phyloP scores from a whole-genome alignment of 805 yeast species.

The Diddensiella transvaalensis region DNA sequence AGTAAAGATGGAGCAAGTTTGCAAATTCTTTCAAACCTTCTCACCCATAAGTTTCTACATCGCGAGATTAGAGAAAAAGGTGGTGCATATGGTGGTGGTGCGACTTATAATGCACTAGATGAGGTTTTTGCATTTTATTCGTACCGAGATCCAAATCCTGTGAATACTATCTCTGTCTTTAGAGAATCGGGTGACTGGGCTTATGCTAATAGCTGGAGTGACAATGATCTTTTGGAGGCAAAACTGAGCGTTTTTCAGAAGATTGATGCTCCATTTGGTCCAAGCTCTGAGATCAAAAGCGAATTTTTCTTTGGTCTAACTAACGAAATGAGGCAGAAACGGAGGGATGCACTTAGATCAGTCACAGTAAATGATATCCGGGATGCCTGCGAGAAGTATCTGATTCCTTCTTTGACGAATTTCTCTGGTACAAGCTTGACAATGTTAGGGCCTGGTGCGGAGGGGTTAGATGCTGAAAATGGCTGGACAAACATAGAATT shows the following conservation, averaged over 20 bases:
- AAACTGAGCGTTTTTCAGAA: constrained; percentile 87
- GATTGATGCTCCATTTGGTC: constrained; percentile 84
- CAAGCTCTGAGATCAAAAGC: constrained; percentile 70
- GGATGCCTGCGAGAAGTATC: constrained; percentile 64
- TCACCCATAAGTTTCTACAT: constrained; percentile 81
- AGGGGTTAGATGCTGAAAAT: constrained; percentile 7
- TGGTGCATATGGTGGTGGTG: constrained; percentile 98
- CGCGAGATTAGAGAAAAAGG: constrained; percentile 90
- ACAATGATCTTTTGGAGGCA: constrained; percentile 77
- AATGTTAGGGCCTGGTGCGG: constrained; percentile 18
- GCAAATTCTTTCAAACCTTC: constrained; percentile 73
- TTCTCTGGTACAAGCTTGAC: constrained; percentile 11
- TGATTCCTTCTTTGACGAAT: constrained; percentile 27
- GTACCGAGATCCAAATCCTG: constrained; percentile 89
- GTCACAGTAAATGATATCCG: constrained; percentile 60
- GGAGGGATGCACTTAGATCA: constrained; percentile 71
- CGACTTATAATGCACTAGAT: constrained; percentile 72
- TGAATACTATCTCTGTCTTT: constrained; percentile 62
- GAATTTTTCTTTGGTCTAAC: constrained; percentile 66
- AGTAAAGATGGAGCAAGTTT: constrained; percentile 78
- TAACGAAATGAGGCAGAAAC: constrained; percentile 71
- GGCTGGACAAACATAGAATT: constrained; percentile 8
- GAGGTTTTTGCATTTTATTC: constrained; percentile 83
- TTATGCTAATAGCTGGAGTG: constrained; percentile 49
- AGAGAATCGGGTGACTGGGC: constrained; percentile 49